Evolutionary conservation across 768 basidiomycete species (phyloP).

Genomic region (Podaxis sp.): DNA sequence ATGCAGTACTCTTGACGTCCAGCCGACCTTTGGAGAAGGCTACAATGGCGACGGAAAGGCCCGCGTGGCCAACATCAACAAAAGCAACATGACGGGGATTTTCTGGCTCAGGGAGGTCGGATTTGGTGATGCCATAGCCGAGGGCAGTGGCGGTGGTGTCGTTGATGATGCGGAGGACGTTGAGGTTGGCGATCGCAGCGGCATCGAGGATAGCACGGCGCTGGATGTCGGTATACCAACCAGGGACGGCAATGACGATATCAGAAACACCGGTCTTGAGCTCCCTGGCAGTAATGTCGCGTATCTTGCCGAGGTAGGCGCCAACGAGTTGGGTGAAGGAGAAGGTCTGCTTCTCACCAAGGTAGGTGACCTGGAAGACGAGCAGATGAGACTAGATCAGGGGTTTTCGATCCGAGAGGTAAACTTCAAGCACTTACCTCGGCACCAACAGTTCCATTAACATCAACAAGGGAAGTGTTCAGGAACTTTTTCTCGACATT

Average conservation of each 20-base stretch:
- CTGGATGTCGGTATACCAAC: slow-evolving; percentile 95
- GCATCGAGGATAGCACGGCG: slow-evolving; percentile 89
- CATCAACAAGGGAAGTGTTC: slow-evolving; percentile 84
- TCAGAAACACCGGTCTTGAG: slow-evolving; percentile 87
- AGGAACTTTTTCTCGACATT: slow-evolving; percentile 89
- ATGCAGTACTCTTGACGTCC: slow-evolving; percentile 82
- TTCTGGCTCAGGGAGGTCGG: slow-evolving; percentile 87
- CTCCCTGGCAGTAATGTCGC: slow-evolving; percentile 82
- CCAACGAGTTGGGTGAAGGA: slow-evolving; percentile 91
- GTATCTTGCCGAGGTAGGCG: slow-evolving; percentile 87
- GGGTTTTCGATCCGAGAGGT: not conserved
- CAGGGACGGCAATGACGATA: slow-evolving; percentile 94
- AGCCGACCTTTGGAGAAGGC: slow-evolving; percentile 96
- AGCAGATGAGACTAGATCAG: slow-evolving; percentile 11
- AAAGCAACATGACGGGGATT: slow-evolving; percentile 86
- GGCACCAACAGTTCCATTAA: slow-evolving; percentile 77
- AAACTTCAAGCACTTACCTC: slow-evolving; percentile 55
- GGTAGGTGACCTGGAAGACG: slow-evolving; percentile 73
- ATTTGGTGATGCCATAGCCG: slow-evolving; percentile 98
- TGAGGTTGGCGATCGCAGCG: slow-evolving; percentile 85
- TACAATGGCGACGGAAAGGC: slow-evolving; percentile 82
- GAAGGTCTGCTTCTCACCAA: slow-evolving; percentile 77
- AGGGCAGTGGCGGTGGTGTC: slow-evolving; percentile 95
- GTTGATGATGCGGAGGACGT: slow-evolving; percentile 93
- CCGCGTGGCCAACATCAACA: slow-evolving; percentile 93